Percentiles rank a stretch among this genome's conserved stretches.
Conservation (phyloP, 2,329 filamentous ascomycete genomes). For the Fonsecaea erecta region DNA sequence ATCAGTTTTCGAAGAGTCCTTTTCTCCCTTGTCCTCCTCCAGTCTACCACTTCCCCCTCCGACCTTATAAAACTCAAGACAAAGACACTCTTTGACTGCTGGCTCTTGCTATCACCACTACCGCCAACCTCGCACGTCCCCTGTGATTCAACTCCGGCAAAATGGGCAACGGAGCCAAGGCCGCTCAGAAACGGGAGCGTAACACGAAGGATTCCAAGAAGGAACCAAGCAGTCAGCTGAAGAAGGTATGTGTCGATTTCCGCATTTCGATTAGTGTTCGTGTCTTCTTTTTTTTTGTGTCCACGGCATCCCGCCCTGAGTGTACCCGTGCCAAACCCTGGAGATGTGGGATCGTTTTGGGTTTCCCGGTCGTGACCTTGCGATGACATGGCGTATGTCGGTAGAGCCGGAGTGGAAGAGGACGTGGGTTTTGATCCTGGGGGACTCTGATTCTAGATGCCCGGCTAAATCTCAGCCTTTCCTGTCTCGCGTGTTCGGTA, state of each 20-base stretch:
- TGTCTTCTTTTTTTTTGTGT: not conserved
- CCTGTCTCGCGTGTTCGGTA: not conserved
- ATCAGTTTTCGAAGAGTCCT: not conserved
- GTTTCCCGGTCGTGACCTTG: not conserved
- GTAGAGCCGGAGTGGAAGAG: not conserved
- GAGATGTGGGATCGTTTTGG: not conserved
- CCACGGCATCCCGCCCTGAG: not conserved
- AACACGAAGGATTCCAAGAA: conserved; percentile 65
- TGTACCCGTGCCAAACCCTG: not conserved
- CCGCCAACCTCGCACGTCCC: not conserved
- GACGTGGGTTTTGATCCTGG: not conserved
- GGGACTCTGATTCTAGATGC: not conserved
- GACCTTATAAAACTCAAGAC: not conserved
- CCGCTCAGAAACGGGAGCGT: conserved; percentile 74
- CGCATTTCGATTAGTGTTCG: not conserved
- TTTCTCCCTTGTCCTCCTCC: not conserved
- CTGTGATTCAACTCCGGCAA: conserved; percentile 4
- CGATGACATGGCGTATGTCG: not conserved
- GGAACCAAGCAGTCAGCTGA: conserved; percentile 67
- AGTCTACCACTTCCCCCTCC: not conserved
- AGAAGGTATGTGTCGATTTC: conserved; percentile 58
- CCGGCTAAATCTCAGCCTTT: not conserved
- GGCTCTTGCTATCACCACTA: not conserved
- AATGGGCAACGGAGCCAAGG: conserved; percentile 60
- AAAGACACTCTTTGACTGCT: not conserved